Percentiles rank a stretch among this genome's conserved stretches.
phyloP scores from a whole-genome alignment of 2,329 filamentous ascomycete species.

The Pseudofabraea citricarpa region DNA sequence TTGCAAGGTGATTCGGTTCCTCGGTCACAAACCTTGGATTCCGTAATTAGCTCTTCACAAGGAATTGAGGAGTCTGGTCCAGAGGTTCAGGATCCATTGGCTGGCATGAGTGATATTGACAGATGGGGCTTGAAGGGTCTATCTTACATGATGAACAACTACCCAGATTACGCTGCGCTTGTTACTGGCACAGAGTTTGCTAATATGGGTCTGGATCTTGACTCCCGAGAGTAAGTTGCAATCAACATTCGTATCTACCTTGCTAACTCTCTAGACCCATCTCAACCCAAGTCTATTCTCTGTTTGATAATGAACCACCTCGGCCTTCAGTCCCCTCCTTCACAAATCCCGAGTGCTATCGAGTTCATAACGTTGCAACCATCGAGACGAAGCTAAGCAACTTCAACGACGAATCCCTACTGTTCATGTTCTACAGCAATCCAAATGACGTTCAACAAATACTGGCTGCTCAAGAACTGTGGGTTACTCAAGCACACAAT shows the following conservation, averaged over 20 bases:
- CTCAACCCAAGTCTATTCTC: conserved; percentile 55
- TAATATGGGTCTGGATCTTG: conserved; percentile 52
- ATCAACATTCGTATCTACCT: conserved; percentile 7
- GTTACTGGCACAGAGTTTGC: conserved; percentile 55
- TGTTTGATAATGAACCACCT: conserved; percentile 56
- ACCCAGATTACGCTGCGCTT: conserved; percentile 57
- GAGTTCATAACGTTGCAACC: conserved; percentile 60
- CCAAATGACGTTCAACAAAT: conserved; percentile 59
- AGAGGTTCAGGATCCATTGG: conserved; percentile 51
- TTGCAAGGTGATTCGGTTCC: too few relatives aligned
- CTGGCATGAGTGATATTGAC: conserved; percentile 57
- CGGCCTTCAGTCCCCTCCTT: conserved; percentile 53
- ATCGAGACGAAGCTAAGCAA: conserved; percentile 61
- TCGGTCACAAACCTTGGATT: conserved; percentile 19
- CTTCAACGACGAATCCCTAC: conserved; percentile 64
- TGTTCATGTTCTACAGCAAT: conserved; percentile 67
- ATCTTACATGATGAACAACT: conserved; percentile 54
- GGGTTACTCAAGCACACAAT: conserved; percentile 24
- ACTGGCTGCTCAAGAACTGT: conserved; percentile 60
- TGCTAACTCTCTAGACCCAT: conserved; percentile 31
- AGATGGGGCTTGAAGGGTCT: conserved; percentile 63
- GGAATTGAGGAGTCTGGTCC: conserved; percentile 20
- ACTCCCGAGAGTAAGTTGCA: conserved; percentile 48
- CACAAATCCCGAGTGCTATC: conserved; percentile 60
- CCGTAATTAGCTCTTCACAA: conserved; percentile 15